A percentile compares a stretch with the other conserved stretches of the same genome.
These are phyloP conservation scores for Lasiosphaeria ovina DNA, from an alignment of 495 filamentous ascomycete genomes.

Conservation along the genomic window DNA sequence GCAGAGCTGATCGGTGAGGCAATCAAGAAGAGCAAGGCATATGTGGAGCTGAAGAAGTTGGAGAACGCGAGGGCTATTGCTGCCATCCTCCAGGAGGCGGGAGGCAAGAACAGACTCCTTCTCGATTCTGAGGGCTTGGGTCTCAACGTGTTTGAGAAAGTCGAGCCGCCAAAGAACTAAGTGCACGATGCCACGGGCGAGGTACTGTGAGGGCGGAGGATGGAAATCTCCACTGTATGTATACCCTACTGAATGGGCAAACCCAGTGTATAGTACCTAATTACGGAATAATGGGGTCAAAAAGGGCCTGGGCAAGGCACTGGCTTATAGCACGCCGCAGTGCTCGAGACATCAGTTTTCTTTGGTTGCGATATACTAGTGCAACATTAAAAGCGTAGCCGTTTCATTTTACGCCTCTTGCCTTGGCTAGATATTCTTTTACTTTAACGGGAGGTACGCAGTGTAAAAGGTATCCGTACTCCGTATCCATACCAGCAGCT, in stretches of 20 bases:
- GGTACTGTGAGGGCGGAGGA: constrained; percentile 16
- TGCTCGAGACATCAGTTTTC: no score
- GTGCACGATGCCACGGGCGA: constrained; percentile 5
- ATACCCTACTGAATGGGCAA: constrained; percentile 27
- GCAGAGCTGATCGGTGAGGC: constrained; percentile 97
- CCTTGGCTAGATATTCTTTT: no score
- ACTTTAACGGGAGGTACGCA: no score
- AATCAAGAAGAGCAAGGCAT: constrained; percentile 97
- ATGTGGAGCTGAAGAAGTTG: constrained; percentile 94
- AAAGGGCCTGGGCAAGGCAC: no score
- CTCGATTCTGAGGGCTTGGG: constrained; percentile 87
- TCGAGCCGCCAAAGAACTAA: constrained; percentile 39
- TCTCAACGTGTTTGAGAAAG: constrained; percentile 77
- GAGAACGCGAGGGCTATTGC: constrained; percentile 93
- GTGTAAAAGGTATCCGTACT: no score
- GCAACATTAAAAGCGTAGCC: no score
- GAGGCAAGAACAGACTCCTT: constrained; percentile 90
- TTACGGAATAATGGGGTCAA: no score
- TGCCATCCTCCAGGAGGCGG: constrained; percentile 73
- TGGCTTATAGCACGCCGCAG: no score
- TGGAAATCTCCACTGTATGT: constrained; percentile 48
- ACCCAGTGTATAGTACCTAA: background rate
- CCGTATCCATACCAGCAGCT: no score
- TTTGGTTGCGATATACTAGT: no score
- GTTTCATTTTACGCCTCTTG: no score